Evolutionary conservation across 2,329 filamentous ascomycete genomes (phyloP), one percentile per base, ranked within the genome.

Genomic region (Monosporascus ibericus): DNA sequence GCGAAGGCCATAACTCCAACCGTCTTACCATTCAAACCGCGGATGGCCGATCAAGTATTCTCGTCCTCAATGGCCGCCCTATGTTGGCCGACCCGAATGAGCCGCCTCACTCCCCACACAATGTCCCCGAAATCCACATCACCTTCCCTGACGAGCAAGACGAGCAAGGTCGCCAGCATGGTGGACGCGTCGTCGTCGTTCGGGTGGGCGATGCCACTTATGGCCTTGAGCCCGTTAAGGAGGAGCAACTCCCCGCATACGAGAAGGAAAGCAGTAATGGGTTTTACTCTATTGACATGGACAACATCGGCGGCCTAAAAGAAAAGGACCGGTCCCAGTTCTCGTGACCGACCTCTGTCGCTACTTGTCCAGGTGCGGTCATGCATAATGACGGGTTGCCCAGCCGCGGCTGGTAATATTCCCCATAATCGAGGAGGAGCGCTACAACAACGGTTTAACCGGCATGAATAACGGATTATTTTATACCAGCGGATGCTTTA

Each of bases 111-210:
- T 89, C 87, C 46, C 86, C 88, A n/a, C 89, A 83, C 70, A 87
- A 88, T 60, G 81, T 97, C 27, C 94, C 94, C 20, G 89, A 97
- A 74, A 99, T 99, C 65, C 90, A 92, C 72, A 96, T 99, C 71
- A 97, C 94, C 37, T 97, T 99, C 77, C 94, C 94, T 17, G 90
- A 95, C 63, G 94, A 97, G 76, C 86, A 95, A 62, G 92, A 96
- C 66, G 88, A 90, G 60, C 76, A 82, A 51, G 92, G 92, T 61
- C 90, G 85, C 71, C 80, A 81, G 63, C 88, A 88, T 75, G 90
- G 87, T 60, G 92, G 92, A 36, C 85, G 92, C 34, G 91, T 97
- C 49, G 87, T 99, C 22, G 84, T 97, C 37, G 92, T 99, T 52
- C 84, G 90, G 49, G 90, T 97, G 49, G 91, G 92, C 57, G 94